Evolutionary conservation across 352 stramenopile genomes (phyloP).

Genomic region (Pythium dissimile): DNA sequence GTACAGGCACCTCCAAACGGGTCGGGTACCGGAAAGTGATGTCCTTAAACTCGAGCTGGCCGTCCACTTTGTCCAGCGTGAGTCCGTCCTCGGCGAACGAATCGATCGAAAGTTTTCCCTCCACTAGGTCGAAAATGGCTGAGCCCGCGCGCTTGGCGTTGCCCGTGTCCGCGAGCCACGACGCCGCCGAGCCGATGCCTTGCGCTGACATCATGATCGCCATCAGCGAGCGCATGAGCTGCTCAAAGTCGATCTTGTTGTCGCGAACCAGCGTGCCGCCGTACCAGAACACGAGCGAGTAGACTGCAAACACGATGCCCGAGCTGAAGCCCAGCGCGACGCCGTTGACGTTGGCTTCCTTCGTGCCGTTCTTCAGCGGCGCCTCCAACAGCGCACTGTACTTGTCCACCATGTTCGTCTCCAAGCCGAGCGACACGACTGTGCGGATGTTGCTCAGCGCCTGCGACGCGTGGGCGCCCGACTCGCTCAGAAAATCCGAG

Average conservation of each 20-base stretch:
- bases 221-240: slow-evolving; percentile 38
- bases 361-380: slow-evolving; percentile 18
- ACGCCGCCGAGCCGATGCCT: slow-evolving; percentile 24
- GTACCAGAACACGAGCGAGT: slow-evolving; percentile 24
- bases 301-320: slow-evolving; percentile 24
- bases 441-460: slow-evolving; percentile 43
- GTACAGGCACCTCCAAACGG: slow-evolving; percentile 56
- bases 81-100: slow-evolving; percentile 30
- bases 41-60: slow-evolving; percentile 51
- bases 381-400: slow-evolving; percentile 8
- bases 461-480: slow-evolving; percentile 32
- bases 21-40: slow-evolving; percentile 79
- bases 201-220: slow-evolving; percentile 38
- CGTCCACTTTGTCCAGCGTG: slow-evolving; percentile 19
- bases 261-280: slow-evolving; percentile 32
- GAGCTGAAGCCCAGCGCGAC: slow-evolving; percentile 62
- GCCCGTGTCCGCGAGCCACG: slow-evolving; percentile 40
- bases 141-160: slow-evolving; percentile 62
- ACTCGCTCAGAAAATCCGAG: slow-evolving; percentile 22
- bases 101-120: slow-evolving; percentile 35
- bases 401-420: slow-evolving; percentile 16
- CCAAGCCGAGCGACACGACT: slow-evolving; percentile 35
- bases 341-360: slow-evolving; percentile 27
- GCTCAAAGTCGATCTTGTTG: slow-evolving; percentile 32
- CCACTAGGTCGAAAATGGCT: slow-evolving; percentile 33